Base-by-base conservation (phyloP, 2,329 filamentous ascomycete genomes). In the Didymella lethalis region DNA sequence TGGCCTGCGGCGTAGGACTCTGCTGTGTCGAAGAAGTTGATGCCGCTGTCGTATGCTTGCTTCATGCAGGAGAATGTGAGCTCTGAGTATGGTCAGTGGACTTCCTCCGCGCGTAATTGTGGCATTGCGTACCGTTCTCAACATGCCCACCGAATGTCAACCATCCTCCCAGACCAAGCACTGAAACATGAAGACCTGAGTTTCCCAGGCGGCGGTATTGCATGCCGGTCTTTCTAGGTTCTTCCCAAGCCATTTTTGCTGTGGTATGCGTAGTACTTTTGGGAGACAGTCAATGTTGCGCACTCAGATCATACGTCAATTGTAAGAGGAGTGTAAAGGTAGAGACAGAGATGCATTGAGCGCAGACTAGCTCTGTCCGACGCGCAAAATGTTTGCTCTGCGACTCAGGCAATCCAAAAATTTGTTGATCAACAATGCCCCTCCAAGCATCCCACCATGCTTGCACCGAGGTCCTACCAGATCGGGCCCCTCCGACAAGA, bases 141-240 rank as follows among this genome's bases (percentile, higher is more conserved):
- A 91, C 87, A 66, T 91, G 88, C 26, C 89, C 89, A 55, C 90
- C 90, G 45, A 72, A 72, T 2, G 90, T 92, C 59, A 93, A 82
- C 78, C 77, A 80, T 54, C 78, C 78, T 51, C 80, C 90, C 6
- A 92, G 81, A 10, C 87, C 88, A 59, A 93, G 88, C 34, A 86
- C 84, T 25, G 89, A 92, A 23, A 92, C 89, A 74, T 92, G 87
- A 26, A 93, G 83, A 48, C 90, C 90, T 11, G 89, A 90, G 47
- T 86, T 86, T 67, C 90, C 89, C 10, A 92, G 83, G 77, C 86
- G 86, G 67, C 89, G 87, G 77, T 91, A 91, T 68, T 88, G 65
- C 70, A 73, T 73, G n/a, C 70, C 70, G n/a, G 70, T 73, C 36
- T 71, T 70, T 16, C 70, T 59, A 32, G 70, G 70, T 64, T 73